Base-by-base conservation (phyloP, 495 filamentous ascomycete genomes). In the Penicillium desertorum region DNA sequence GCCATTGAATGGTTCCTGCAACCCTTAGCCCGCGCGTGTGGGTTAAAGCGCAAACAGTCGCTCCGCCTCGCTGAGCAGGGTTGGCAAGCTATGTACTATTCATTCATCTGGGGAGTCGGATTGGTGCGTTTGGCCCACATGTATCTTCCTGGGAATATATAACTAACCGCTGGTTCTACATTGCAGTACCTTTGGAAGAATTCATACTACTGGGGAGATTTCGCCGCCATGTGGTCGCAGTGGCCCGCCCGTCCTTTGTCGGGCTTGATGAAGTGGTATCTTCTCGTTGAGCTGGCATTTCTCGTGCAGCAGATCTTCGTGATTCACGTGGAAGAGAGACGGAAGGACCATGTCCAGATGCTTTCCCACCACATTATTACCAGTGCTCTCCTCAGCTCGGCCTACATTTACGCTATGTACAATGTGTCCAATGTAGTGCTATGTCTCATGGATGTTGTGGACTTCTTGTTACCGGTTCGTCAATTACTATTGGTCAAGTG, bases 301-400 rank as follows among this genome's bases (percentile, higher is more conserved):
- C 96, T 91, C 86, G 63, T 97, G 19, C 95, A 98, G 72, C 91
- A 96, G 75, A 88, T 98, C 58, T 72, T 98, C 41, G 90, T 96
- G 45, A 88, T 98, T 66, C 88, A 98, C 72, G 88, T 98, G 57
- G 95, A 98, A 70, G 87, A 95, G 73, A 82, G 88, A 59, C 81
- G 94, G 50, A 98, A 98, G 72, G 94, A 98, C 64, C 88, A 96
- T 71, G 87, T 84, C 69, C 94, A 98, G 70, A 97, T 96, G 95
- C 85, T 98, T 56, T 87, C 86, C 11, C 94, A 98, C 71, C 94
- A 98, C 71, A 82, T 96, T 63, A 85, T 97, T 64, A 98, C 94
- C 20, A 88, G 86, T 71, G 76, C 78, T 19, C 81, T 98, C 43
- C 85, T 98, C 50, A 84, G 86, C 61, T 79, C 81, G 14, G 90